phyloP scores from a whole-genome alignment of 345 rosid genomes.

The Euphorbia peplus region DNA sequence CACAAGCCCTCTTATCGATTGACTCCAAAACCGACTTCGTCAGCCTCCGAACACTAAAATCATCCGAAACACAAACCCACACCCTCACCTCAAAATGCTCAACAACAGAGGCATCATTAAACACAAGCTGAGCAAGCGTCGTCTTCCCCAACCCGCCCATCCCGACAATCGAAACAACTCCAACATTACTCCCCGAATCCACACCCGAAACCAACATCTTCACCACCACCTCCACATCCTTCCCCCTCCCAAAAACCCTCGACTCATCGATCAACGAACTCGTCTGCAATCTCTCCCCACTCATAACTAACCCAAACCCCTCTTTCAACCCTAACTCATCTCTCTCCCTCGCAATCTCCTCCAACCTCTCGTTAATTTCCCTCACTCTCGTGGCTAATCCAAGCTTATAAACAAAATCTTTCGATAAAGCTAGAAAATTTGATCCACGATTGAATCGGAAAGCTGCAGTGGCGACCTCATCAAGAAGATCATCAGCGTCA shows the following conservation, averaged over 20 bases:
- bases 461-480: slow-evolving; percentile 23
- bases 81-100: slow-evolving; percentile 2
- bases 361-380: slow-evolving; percentile 18
- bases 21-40: slow-evolving; percentile 12
- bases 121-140: slow-evolving; percentile 21
- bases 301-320: background rate
- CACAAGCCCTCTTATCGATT: background rate
- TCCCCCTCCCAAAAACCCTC: slow-evolving; percentile 18
- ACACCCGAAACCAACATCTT: slow-evolving; percentile 16
- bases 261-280: slow-evolving; percentile 17
- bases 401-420: background rate
- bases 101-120: background rate
- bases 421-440: background rate
- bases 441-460: slow-evolving; percentile 5
- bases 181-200: slow-evolving; percentile 5
- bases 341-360: slow-evolving; percentile 10
- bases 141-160: slow-evolving; percentile 27
- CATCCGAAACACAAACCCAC: slow-evolving; percentile 26
- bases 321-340: slow-evolving; percentile 20
- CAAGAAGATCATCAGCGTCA: slow-evolving; percentile 25
- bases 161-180: slow-evolving; percentile 27
- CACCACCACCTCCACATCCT: slow-evolving; percentile 3
- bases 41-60: slow-evolving; percentile 6
- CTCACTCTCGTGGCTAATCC: slow-evolving; percentile 15
- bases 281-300: slow-evolving; percentile 10